phyloP scores from a whole-genome alignment of 208 protist genomes.

The Crithidia mellificae region DNA sequence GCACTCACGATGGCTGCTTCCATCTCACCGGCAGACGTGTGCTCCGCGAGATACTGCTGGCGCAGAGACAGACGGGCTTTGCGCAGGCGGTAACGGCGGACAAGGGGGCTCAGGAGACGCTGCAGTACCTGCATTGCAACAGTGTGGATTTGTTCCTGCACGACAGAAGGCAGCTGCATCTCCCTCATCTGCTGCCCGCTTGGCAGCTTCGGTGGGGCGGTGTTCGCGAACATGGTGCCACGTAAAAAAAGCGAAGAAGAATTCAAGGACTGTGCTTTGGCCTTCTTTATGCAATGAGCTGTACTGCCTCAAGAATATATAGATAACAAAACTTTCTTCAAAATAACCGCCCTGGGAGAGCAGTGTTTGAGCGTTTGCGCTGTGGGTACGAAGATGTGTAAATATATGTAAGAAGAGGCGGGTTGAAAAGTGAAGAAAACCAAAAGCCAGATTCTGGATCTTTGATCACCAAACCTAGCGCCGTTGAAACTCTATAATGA shows the following conservation, averaged over 20 bases:
- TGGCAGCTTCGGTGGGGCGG: conserved; percentile 28
- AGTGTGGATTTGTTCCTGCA: conserved; percentile 47
- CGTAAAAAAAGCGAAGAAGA: background rate
- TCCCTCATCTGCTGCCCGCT: conserved; percentile 42
- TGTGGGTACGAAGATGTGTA: background rate
- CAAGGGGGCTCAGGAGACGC: conserved; percentile 46
- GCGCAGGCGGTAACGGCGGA: conserved; percentile 27
- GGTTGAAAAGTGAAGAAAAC: too few relatives aligned
- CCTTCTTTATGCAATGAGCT: too few relatives aligned
- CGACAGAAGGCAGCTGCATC: conserved; percentile 18
- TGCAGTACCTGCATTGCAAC: conserved; percentile 52
- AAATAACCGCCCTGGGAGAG: too few relatives aligned
- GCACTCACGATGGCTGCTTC: conserved; percentile 31
- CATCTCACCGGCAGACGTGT: conserved; percentile 19
- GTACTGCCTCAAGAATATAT: background rate
- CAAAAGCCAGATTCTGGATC: too few relatives aligned
- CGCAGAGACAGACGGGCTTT: conserved; percentile 28
- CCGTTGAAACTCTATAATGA: background rate
- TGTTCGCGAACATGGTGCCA: conserved; percentile 10
- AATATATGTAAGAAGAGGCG: too few relatives aligned
- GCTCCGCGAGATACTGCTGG: conserved; percentile 17
- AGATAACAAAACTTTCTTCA: background rate
- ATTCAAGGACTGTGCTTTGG: too few relatives aligned
- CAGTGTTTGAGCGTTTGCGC: too few relatives aligned
- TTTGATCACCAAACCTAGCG: too few relatives aligned